Evolutionary conservation across 2,329 filamentous ascomycete species (phyloP), one percentile per base, ranked within the genome.

Genomic region (Cercospora zeina): DNA sequence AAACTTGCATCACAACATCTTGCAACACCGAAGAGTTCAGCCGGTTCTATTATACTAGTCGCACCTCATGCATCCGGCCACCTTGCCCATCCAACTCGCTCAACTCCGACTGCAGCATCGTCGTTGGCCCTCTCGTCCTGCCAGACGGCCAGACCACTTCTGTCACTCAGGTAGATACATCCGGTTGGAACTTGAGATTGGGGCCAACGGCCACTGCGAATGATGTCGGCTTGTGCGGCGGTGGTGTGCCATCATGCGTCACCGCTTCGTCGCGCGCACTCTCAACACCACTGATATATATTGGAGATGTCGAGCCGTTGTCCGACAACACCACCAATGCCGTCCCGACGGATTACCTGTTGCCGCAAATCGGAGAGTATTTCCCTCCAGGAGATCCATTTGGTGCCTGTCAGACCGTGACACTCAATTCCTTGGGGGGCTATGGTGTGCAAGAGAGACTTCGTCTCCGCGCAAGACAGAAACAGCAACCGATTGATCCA

Each of bases 71-170:
- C 37, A 27, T 58, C 6, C 34, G 49, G 1, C 65, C 65, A 0
- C 69, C 69, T 2, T 71, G 69, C 36, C 67, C 69, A 1, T 61
- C 62, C 21, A 70, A 71, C 19, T 61, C 61, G 0, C n/a, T 71
- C 7, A 62, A 71, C 34, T 64, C 63, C 33, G 54, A 70, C 10
- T 71, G 69, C 58, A 63, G 63, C 14, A 64, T 71, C 10, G 64
- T 70, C 0, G 58, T 70, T 24, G 67, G 67, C 0, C 65, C 65
- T 33, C 58, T 71, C 3, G 49, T 33, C 4, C 53, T 71, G 2
- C 62, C 65, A 1, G 42, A 58, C 50, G 63, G 62, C 11, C 30
- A 27, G 3, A 62, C 62, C 0, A 70, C 69, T 0, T 68, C 65
- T 1, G 64, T 71, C 7, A 68, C 65, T 7, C 69, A 71, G 37